phyloP scores from a whole-genome alignment of 2,329 filamentous ascomycete species.

The Cladosporium sp. region DNA sequence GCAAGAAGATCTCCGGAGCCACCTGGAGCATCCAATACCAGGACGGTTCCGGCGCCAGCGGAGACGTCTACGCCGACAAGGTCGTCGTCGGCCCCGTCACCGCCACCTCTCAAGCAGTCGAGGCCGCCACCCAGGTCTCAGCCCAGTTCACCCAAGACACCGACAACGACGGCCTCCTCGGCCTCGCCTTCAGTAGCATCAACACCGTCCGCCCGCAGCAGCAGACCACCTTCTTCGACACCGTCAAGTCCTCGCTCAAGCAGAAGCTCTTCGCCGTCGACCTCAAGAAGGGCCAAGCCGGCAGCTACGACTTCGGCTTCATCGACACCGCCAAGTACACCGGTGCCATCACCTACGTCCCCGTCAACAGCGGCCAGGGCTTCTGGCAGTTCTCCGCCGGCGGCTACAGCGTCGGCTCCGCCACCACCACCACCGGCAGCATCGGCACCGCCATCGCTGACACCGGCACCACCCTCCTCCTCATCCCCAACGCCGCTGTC shows the following conservation, averaged over 20 bases:
- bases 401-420: constrained; percentile 56
- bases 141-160: constrained; percentile 51
- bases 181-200: constrained; percentile 60
- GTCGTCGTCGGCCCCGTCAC: constrained; percentile 62
- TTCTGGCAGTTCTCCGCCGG: constrained; percentile 64
- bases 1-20: constrained; percentile 49
- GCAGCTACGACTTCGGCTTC: constrained; percentile 60
- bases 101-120: constrained; percentile 63
- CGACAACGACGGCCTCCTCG: constrained; percentile 61
- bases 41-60: constrained; percentile 63
- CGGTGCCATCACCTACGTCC: constrained; percentile 57
- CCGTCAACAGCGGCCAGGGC: constrained; percentile 58
- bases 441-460: constrained; percentile 62
- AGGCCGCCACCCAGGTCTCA: constrained; percentile 63
- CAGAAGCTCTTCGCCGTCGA: constrained; percentile 59
- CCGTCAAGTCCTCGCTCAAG: constrained; percentile 53
- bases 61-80: constrained; percentile 65
- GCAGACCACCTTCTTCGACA: constrained; percentile 63
- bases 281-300: constrained; percentile 54
- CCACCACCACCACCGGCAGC: constrained; percentile 44
- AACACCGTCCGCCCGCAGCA: constrained; percentile 56
- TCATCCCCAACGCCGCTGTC: constrained; percentile 57
- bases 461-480: constrained; percentile 68
- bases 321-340: constrained; percentile 57
- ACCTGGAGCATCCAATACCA: constrained; percentile 65